These are phyloP conservation scores for Phytophthora pisi DNA, from an alignment of 352 stramenopile species.

Conservation along the genomic window DNA sequence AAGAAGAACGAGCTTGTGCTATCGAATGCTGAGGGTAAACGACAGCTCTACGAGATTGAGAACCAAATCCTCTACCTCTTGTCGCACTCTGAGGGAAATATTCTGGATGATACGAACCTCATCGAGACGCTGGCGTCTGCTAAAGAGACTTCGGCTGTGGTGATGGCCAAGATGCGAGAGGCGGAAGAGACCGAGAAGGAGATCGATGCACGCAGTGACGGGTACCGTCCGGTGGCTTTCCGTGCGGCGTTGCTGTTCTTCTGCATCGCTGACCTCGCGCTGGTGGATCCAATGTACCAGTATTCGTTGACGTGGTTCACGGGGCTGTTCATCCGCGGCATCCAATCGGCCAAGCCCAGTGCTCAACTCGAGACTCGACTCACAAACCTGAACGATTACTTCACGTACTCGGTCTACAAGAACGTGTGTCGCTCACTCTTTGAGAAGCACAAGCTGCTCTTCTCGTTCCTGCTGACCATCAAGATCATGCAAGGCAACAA, in stretches of 20 bases:
- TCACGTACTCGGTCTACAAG: conserved; percentile 95
- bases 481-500: conserved; percentile 90
- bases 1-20: conserved; percentile 93
- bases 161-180: conserved; percentile 91
- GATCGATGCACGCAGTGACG: conserved; percentile 87
- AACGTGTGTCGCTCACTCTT: conserved; percentile 94
- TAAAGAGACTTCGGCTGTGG: conserved; percentile 80
- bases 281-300: conserved; percentile 92
- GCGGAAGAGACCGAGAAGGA: conserved; percentile 91
- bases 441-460: conserved; percentile 94
- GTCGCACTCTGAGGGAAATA: conserved; percentile 92
- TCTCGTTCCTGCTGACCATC: conserved; percentile 91
- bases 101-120: conserved; percentile 92
- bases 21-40: conserved; percentile 88
- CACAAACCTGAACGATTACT: conserved; percentile 91
- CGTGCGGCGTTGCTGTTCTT: conserved; percentile 91
- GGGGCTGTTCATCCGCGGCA: conserved; percentile 90
- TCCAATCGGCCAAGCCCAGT: conserved; percentile 76
- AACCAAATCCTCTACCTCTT: conserved; percentile 93
- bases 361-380: conserved; percentile 76
- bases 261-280: conserved; percentile 87
- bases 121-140: conserved; percentile 90
- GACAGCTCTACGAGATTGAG: conserved; percentile 92
- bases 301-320: conserved; percentile 95
- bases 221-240: conserved; percentile 89